Evolutionary conservation across 495 filamentous ascomycete genomes (phyloP).

Genomic region (Staphylotrichum tortipilum): DNA sequence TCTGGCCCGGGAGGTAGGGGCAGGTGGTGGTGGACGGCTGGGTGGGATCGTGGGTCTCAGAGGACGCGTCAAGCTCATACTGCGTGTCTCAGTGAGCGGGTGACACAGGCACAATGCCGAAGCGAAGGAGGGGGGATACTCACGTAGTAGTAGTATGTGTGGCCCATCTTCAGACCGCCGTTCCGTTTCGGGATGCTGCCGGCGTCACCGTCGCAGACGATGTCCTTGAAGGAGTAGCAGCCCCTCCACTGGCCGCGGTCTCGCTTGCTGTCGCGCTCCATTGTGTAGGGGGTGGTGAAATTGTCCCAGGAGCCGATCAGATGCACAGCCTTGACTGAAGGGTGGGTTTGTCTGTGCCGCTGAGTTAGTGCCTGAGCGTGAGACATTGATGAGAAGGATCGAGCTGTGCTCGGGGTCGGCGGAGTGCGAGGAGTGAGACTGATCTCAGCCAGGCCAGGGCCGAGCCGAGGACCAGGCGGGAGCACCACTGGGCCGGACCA

Average conservation of each 20-base stretch:
- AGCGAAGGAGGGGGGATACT: no score
- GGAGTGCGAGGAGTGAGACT: no score
- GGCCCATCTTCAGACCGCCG: constrained; percentile 82
- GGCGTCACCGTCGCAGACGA: constrained; percentile 67
- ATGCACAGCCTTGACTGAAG: constrained; percentile 61
- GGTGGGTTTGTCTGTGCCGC: constrained; percentile 51
- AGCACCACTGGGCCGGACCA: background rate
- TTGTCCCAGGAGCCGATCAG: constrained; percentile 92
- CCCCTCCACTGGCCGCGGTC: constrained; percentile 72
- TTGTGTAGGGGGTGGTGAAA: constrained; percentile 64
- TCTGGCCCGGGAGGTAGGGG: constrained; percentile 78
- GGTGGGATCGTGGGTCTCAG: constrained; percentile 62
- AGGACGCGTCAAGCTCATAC: constrained; percentile 71
- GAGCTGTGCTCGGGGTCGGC: no score
- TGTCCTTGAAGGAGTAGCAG: constrained; percentile 75
- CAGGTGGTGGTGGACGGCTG: constrained; percentile 68
- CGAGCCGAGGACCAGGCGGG: background rate
- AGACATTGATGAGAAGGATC: background rate
- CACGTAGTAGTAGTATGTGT: constrained; percentile 93
- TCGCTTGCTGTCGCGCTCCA: constrained; percentile 66
- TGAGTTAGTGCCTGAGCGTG: constrained; percentile 4
- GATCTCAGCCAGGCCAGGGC: background rate
- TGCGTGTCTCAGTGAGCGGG: constrained; percentile 30
- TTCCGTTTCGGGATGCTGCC: constrained; percentile 49
- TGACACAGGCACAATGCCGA: no score